Evolutionary conservation across 768 basidiomycete species (phyloP).

Genomic region (Austroboletus festivus): DNA sequence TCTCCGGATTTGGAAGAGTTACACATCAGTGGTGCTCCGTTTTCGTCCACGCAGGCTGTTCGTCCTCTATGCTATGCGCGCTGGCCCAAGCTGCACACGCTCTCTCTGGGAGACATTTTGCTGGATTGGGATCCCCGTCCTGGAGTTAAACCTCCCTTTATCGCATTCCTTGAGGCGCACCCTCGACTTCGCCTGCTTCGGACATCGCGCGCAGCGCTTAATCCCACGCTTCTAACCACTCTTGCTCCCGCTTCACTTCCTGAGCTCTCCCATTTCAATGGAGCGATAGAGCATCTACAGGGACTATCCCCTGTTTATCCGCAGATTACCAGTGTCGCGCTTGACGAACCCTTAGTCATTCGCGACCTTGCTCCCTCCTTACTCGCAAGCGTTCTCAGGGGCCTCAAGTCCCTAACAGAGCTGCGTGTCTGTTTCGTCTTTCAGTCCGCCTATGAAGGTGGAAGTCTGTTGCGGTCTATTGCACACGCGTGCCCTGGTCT

Average conservation of each 20-base stretch:
- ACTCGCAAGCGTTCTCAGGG: constrained; percentile 57
- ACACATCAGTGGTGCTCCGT: constrained; percentile 36
- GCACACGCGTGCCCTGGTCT: constrained; percentile 64
- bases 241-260: constrained; percentile 47
- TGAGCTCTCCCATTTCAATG: constrained; percentile 56
- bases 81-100: constrained; percentile 63
- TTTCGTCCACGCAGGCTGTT: constrained; percentile 42
- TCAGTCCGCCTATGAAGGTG: constrained; percentile 73
- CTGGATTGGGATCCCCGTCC: constrained; percentile 49
- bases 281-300: constrained; percentile 65
- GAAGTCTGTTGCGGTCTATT: constrained; percentile 63
- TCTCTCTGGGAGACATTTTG: constrained; percentile 64
- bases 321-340: constrained; percentile 52
- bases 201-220: constrained; percentile 52
- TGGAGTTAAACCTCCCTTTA: constrained; percentile 54
- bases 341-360: constrained; percentile 64
- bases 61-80: constrained; percentile 54
- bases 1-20: constrained; percentile 69
- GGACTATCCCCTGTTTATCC: constrained; percentile 48
- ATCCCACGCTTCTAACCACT: constrained; percentile 49
- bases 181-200: constrained; percentile 46
- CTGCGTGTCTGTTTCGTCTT: constrained; percentile 66
- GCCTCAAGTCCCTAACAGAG: constrained; percentile 51
- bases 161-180: constrained; percentile 67
- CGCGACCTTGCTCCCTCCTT: constrained; percentile 65